Base-by-base conservation (phyloP, 1,284 basidiomycete genomes). In the Porodaedalea pini region DNA sequence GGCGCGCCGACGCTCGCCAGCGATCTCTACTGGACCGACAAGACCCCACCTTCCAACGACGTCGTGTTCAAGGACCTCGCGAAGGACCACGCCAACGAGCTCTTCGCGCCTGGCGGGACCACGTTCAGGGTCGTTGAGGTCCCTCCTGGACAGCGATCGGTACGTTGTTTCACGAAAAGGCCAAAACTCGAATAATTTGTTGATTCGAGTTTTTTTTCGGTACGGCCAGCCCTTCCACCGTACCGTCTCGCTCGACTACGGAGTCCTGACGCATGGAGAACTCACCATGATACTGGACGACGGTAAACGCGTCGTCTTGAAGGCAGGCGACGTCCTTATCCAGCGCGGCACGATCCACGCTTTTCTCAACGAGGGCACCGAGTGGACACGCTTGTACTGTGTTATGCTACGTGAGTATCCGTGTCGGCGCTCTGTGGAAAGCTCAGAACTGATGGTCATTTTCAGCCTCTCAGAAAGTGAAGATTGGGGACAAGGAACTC, bases 281-380 rank as follows among this genome's bases (percentile, higher is more conserved):
- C 11, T 61, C 19, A 59, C 58, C 2, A 23, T 59, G 31, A 27
- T 53, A 4, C 57, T 61, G 6, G 54, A 61, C 27, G 51, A 59
- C 36, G 56, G 54, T 13, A 44, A 54, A 25, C 53, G 40, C 6
- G 27, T 56, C 13, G 43, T 54, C 13, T 19, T 59, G 7, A 55
- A 57, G 11, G 41, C 39, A 23, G 57, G 57, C 1, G 60, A 61
- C 23, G 54, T 61, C 23, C 31, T 61, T 25, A 37, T 61, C 29
- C 60, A 61, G 36, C 57, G 60, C 21, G 57, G 57, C 4, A 61
- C 60, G n/a, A 53, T 59, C 17, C 60, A 61, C 40, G 53, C 29
- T 11, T 61, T 57, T 57, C 4, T 31, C 13, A 61, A 61, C 37
- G 60, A 59, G 29, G 52, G 56, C 1, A 51, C 31, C 29, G 60